phyloP scores from a whole-genome alignment of 495 filamentous ascomycete genomes.

The Jackrogersella multiformis region DNA sequence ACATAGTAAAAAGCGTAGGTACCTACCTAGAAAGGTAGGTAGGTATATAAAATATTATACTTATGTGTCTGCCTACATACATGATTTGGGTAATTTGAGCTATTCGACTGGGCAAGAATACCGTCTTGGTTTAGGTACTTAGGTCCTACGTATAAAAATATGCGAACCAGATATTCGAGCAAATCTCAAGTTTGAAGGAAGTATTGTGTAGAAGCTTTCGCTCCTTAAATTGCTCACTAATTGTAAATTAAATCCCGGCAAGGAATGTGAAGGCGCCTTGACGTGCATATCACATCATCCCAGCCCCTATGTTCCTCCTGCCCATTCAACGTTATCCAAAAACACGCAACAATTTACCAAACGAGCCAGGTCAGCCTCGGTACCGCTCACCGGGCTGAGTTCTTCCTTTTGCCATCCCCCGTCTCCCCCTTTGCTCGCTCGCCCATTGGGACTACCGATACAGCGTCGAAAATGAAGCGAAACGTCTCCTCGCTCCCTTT shows the following conservation, averaged over 20 bases:
- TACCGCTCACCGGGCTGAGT: constrained; percentile 19
- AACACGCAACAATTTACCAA: constrained; percentile 35
- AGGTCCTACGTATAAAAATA: neutral
- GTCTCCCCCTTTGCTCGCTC: constrained; percentile 3
- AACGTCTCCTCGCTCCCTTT: constrained; percentile 11
- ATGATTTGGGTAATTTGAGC: neutral
- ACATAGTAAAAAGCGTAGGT: neutral
- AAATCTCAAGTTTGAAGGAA: constrained; percentile 1
- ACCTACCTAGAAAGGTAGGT: neutral
- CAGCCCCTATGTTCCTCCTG: constrained; percentile 5
- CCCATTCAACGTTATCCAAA: constrained; percentile 13
- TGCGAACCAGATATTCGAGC: neutral
- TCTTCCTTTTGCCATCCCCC: constrained; percentile 12
- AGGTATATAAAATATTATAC: neutral
- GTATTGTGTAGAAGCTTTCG: constrained; percentile 7
- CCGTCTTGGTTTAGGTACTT: no score
- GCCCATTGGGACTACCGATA: constrained; percentile 11
- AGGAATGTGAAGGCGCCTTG: constrained; percentile 19
- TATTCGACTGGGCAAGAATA: neutral
- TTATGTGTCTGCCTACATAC: neutral
- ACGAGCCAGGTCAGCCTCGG: constrained; percentile 18
- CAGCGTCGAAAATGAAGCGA: neutral
- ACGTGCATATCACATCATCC: constrained; percentile 27
- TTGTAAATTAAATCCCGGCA: constrained; percentile 36
- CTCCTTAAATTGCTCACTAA: constrained; percentile 30